Conservation (phyloP, 768 basidiomycete genomes). For the Sporobolomyces phaffii region DNA sequence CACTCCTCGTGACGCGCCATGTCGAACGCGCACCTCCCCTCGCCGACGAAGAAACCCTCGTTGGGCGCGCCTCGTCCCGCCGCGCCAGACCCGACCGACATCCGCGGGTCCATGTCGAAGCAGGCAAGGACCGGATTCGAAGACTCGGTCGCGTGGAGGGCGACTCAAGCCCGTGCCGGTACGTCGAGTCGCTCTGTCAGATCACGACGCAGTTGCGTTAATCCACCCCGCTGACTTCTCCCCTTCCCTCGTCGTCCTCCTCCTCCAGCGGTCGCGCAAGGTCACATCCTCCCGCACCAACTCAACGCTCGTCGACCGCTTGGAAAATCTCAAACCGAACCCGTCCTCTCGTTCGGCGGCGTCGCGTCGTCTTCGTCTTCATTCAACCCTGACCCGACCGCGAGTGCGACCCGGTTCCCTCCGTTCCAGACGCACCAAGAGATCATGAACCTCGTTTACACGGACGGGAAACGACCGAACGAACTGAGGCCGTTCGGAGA, state of each 20-base stretch:
- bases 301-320: conserved; percentile 19
- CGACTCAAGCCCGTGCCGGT: conserved; percentile 7
- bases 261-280: conserved; percentile 3
- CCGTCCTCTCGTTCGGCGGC: conserved; percentile 12
- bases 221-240: not conserved
- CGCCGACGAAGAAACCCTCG: conserved; percentile 12
- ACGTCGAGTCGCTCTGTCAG: not conserved
- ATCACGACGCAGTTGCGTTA: not conserved
- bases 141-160: not conserved
- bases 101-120: conserved; percentile 16
- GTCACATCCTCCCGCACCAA: not conserved
- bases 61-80: not conserved
- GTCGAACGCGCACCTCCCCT: not conserved
- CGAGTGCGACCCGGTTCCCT: not conserved
- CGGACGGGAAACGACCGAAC: conserved; percentile 3
- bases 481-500: conserved; percentile 21
- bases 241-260: not conserved
- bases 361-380: conserved; percentile 1
- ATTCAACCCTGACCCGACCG: not conserved
- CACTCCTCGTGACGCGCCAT: not conserved
- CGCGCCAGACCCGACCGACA: not conserved
- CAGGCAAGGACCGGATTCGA: not conserved
- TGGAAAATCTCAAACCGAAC: conserved; percentile 13
- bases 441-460: conserved; percentile 9
- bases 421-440: conserved; percentile 15